Evolutionary conservation across 106 monocot species (phyloP).

Genomic region (Posidonia australis): DNA sequence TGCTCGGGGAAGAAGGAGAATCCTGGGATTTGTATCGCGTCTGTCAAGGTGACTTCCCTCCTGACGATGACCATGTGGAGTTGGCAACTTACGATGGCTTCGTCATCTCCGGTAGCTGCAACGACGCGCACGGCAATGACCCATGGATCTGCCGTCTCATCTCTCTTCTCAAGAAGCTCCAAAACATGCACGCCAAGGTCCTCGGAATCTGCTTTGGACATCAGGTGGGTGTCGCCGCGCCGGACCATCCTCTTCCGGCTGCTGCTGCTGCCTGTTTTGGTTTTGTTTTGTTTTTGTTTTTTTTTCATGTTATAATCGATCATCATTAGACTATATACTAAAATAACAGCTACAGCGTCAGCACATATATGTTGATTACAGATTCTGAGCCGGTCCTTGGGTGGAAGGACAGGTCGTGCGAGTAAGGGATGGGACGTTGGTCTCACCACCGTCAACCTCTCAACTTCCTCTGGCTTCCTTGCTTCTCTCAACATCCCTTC

Average conservation of each 20-base stretch:
- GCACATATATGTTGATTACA: neutral
- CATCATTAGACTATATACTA: too few relatives aligned
- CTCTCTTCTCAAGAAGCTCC: conserved; percentile 35
- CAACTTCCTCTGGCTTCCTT: too few relatives aligned
- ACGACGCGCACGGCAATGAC: conserved; percentile 67
- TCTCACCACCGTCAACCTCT: too few relatives aligned
- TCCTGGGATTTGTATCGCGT: conserved; percentile 70
- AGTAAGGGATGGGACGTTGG: conserved; percentile 26
- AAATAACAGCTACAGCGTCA: neutral
- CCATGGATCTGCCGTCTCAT: conserved; percentile 59
- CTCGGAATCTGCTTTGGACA: conserved; percentile 90
- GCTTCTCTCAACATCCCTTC: conserved; percentile 12
- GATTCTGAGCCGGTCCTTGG: conserved; percentile 25
- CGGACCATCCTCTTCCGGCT: too few relatives aligned
- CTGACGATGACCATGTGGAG: conserved; percentile 41
- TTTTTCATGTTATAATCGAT: too few relatives aligned
- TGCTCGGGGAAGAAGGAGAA: conserved; percentile 47
- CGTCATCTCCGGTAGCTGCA: conserved; percentile 66
- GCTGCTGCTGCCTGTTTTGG: too few relatives aligned
- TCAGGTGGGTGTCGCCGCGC: conserved; percentile 36
- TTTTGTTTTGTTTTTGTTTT: too few relatives aligned
- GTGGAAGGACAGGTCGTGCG: conserved; percentile 21
- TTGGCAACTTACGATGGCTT: conserved; percentile 51
- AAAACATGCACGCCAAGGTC: conserved; percentile 54
- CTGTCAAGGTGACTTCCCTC: conserved; percentile 66